Percentiles rank a stretch among this genome's conserved stretches.
These are phyloP conservation scores for Mycena haematopus DNA, from an alignment of 768 basidiomycete genomes.

Conservation along the genomic window DNA sequence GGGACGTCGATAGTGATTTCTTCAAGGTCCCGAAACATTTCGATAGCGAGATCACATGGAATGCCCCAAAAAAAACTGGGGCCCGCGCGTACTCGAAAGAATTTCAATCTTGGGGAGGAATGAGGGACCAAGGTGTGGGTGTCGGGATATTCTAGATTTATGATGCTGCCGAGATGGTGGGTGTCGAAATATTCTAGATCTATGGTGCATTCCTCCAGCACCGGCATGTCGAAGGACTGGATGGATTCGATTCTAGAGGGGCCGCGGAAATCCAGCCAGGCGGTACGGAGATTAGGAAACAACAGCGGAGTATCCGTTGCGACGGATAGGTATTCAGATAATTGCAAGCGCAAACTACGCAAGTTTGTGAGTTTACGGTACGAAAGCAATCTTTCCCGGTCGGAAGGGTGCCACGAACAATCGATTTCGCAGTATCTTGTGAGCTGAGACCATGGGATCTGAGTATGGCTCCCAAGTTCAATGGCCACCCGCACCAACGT, in stretches of 20 bases:
- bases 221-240: constrained; percentile 13
- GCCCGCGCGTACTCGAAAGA: background rate
- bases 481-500: background rate
- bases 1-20: constrained; percentile 11
- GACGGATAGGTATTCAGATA: background rate
- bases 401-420: background rate
- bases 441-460: constrained; percentile 18
- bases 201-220: constrained; percentile 9
- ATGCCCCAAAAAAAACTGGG: too few relatives aligned
- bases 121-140: background rate
- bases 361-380: constrained; percentile 11
- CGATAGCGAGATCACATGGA: background rate
- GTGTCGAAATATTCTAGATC: background rate
- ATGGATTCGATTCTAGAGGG: background rate
- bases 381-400: background rate
- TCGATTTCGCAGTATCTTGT: constrained; percentile 5
- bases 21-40: constrained; percentile 11
- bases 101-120: constrained; percentile 3
- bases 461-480: background rate
- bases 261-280: background rate
- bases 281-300: constrained; percentile 7
- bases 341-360: background rate
- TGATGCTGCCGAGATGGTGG: background rate
- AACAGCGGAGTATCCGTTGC: background rate
- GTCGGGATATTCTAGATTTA: background rate